A percentile compares a stretch with the other conserved stretches of the same genome.
Conservation (phyloP, 495 filamentous ascomycete species). For the Tetracladium setigerum region DNA sequence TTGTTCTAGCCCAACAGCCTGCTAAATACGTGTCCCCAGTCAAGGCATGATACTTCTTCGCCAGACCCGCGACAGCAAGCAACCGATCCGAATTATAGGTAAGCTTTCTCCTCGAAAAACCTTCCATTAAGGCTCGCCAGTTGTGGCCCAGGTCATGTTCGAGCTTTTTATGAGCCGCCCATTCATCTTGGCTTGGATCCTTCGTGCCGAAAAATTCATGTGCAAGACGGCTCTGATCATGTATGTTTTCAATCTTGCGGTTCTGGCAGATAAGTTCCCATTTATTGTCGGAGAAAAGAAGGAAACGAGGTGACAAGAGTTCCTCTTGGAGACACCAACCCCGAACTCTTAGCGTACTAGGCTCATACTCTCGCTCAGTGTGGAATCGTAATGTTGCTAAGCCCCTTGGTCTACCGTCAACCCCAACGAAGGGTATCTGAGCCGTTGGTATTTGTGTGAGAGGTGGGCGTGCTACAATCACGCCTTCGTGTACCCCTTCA, state of each 20-base stretch:
- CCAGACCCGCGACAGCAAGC: not conserved
- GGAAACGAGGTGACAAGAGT: not conserved
- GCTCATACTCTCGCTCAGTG: not conserved
- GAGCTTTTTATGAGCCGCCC: not conserved
- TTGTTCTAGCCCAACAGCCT: not conserved
- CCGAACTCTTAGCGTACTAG: not conserved
- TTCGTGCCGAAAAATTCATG: not conserved
- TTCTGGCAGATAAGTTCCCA: not conserved
- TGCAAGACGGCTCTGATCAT: not conserved
- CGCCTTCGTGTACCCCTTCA: not conserved
- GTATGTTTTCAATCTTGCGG: not conserved
- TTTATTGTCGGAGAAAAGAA: not conserved
- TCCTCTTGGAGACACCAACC: conserved; percentile 2
- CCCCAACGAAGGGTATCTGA: not conserved
- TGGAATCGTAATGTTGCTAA: not conserved
- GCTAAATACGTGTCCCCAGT: not conserved
- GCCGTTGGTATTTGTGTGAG: not conserved
- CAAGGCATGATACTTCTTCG: not conserved
- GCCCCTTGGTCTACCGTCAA: not conserved
- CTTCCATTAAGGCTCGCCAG: not conserved
- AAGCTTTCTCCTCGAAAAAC: not conserved
- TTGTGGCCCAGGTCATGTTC: not conserved
- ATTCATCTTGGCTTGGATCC: not conserved
- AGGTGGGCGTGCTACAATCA: conserved; percentile 1
- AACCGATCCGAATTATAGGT: not conserved